A percentile compares a stretch with the other conserved stretches of the same genome.
phyloP scores from a whole-genome alignment of 768 basidiomycete genomes.

The Naganishia kalamii region DNA sequence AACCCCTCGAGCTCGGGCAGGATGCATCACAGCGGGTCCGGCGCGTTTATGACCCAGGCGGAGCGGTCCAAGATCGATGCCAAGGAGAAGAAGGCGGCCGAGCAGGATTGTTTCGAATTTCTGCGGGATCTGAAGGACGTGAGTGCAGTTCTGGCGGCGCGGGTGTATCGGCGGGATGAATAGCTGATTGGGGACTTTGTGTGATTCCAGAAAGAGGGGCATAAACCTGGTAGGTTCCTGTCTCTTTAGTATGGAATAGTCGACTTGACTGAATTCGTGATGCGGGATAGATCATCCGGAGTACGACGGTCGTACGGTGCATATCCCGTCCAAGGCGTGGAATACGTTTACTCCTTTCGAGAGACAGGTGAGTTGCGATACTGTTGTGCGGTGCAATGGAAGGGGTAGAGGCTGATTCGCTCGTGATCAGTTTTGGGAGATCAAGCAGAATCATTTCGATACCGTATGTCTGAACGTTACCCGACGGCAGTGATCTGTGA shows the following conservation, averaged over 20 bases:
- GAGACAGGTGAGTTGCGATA: conserved; percentile 47
- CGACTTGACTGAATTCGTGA: background rate
- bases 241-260: background rate
- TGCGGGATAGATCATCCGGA: conserved; percentile 52
- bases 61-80: conserved; percentile 67
- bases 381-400: conserved; percentile 55
- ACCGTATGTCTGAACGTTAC: conserved; percentile 54
- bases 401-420: background rate
- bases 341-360: conserved; percentile 87
- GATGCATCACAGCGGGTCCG: conserved; percentile 19
- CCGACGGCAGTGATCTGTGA: background rate
- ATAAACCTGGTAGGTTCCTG: conserved; percentile 55
- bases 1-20: background rate
- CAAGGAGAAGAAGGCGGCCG: conserved; percentile 73
- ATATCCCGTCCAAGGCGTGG: conserved; percentile 72
- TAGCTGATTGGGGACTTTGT: background rate
- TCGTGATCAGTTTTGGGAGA: conserved; percentile 62
- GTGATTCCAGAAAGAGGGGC: conserved; percentile 64
- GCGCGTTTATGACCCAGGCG: conserved; percentile 68
- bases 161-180: conserved; percentile 12
- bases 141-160: conserved; percentile 30
- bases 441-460: conserved; percentile 96
- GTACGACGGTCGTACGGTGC: conserved; percentile 84
- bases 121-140: conserved; percentile 67
- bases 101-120: conserved; percentile 72